Conservation (phyloP, 352 stramenopile genomes). For the Aphanomyces euteiches region DNA sequence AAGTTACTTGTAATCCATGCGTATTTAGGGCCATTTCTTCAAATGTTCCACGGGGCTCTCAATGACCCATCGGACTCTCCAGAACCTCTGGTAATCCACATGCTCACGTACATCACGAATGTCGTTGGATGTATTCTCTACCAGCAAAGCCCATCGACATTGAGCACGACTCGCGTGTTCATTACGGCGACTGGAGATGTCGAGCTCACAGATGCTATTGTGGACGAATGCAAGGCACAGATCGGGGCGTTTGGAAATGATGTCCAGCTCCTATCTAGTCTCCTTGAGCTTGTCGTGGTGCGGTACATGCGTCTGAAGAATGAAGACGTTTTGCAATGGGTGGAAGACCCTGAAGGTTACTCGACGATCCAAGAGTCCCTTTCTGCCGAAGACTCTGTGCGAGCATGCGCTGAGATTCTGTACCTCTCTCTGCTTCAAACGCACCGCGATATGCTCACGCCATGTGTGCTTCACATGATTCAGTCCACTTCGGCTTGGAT, state of each 20-base stretch:
- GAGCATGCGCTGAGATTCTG: constrained; percentile 73
- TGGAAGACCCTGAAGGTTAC: constrained; percentile 62
- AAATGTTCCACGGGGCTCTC: constrained; percentile 20
- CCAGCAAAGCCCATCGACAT: constrained; percentile 48
- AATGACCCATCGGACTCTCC: constrained; percentile 24
- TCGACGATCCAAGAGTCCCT: constrained; percentile 65
- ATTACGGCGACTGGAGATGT: constrained; percentile 79
- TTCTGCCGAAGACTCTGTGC: constrained; percentile 74
- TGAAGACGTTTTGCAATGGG: constrained; percentile 67
- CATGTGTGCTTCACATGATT: constrained; percentile 66
- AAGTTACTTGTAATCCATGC: constrained; percentile 25
- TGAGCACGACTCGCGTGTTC: constrained; percentile 58
- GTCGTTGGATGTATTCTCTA: constrained; percentile 78
- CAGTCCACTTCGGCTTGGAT: constrained; percentile 50
- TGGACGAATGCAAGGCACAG: constrained; percentile 45
- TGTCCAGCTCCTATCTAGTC: constrained; percentile 45
- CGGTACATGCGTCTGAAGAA: constrained; percentile 64
- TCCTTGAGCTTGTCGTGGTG: constrained; percentile 70
- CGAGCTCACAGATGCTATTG: constrained; percentile 66
- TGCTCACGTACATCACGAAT: constrained; percentile 77
- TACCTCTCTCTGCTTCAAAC: constrained; percentile 80
- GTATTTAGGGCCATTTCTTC: constrained; percentile 12
- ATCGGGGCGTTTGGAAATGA: constrained; percentile 29
- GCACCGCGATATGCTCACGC: constrained; percentile 60
- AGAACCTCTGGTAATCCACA: constrained; percentile 58